Evolutionary conservation across 2,329 filamentous ascomycete species (phyloP).

Genomic region (Xylariaceae sp.): DNA sequence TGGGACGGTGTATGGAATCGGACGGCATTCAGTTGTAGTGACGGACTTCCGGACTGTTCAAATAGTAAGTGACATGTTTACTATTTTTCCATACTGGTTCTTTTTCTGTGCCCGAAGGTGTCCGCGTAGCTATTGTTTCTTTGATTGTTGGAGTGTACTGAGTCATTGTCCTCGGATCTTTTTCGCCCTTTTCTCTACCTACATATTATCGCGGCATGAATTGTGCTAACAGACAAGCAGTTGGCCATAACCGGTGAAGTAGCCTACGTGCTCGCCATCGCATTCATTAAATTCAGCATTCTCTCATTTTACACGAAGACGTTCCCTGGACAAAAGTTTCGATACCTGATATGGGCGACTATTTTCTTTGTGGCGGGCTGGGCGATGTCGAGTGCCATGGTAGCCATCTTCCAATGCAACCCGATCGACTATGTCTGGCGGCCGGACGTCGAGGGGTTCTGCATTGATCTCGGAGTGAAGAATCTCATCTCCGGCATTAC

Average conservation of each 20-base stretch:
- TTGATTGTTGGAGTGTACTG: background rate
- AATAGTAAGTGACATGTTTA: constrained; percentile 7
- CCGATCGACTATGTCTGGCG: constrained; percentile 13
- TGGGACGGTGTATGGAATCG: constrained; percentile 10
- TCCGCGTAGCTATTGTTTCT: too few relatives aligned
- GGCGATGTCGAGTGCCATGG: constrained; percentile 13
- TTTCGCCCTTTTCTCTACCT: background rate
- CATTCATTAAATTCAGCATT: constrained; percentile 15
- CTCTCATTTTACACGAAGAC: constrained; percentile 8
- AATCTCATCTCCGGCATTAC: constrained; percentile 10
- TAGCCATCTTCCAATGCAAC: constrained; percentile 15
- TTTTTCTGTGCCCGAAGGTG: too few relatives aligned
- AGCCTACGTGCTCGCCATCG: constrained; percentile 8
- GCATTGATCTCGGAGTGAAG: constrained; percentile 8
- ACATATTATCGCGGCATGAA: background rate
- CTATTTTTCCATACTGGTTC: too few relatives aligned
- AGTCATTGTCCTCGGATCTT: background rate
- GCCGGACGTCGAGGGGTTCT: background rate
- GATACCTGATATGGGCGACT: constrained; percentile 12
- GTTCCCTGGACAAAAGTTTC: constrained; percentile 7
- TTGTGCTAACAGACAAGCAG: constrained; percentile 5
- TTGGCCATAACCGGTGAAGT: constrained; percentile 12
- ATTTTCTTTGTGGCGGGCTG: constrained; percentile 8
- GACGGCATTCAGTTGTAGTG: constrained; percentile 9
- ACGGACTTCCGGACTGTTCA: constrained; percentile 10